Base-by-base conservation (phyloP, 441 rosid species). In the Aleurites moluccanus region DNA sequence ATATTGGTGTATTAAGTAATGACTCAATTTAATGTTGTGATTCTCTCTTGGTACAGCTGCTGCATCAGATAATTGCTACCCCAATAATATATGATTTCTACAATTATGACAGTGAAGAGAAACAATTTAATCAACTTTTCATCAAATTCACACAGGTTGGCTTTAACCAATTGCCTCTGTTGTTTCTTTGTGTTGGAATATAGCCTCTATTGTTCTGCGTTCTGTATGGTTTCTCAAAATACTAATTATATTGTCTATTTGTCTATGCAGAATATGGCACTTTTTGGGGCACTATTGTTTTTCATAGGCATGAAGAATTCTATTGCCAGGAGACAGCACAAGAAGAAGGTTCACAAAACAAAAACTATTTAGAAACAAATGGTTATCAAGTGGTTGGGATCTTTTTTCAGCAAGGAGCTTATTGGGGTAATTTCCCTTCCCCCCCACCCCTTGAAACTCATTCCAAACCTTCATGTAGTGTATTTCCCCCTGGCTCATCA, bases 291-390 rank as follows among this genome's bases (percentile, higher is more conserved):
- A 10, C 75, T 85, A 64, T 69, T 85, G 49, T 80, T 80, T 64
- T 85, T 78, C 75, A 66, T 85, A 3, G 88, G 84, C 44, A 82
- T 82, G 86, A 85, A 77, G 78, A 82, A 80, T 78, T 74, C 84
- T 15, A 64, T 80, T 44, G 81, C 84, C 45, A 78, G 78, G 67
- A 85, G 88, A 59, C 80, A 74, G 33, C 77, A 21, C 66, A 85
- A 80, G 86, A 82, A 76, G 67, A 82, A 69, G 80, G 67, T 70
- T 70, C 73, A 74, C 40, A 82, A 82, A 72, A 3, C 79, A 38
- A 84, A 84, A 66, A 77, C 79, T 52, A 25, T 4, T 40, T 83
- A 70, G 64, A 53, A 79, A 73, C 45, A 70, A 67, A 67, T 67
- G 71, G 55, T 18, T 67, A 18, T 27, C 38, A 3, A 57, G 1